phyloP scores from a whole-genome alignment of 495 filamentous ascomycete species.

The Lasiosphaeria miniovina region DNA sequence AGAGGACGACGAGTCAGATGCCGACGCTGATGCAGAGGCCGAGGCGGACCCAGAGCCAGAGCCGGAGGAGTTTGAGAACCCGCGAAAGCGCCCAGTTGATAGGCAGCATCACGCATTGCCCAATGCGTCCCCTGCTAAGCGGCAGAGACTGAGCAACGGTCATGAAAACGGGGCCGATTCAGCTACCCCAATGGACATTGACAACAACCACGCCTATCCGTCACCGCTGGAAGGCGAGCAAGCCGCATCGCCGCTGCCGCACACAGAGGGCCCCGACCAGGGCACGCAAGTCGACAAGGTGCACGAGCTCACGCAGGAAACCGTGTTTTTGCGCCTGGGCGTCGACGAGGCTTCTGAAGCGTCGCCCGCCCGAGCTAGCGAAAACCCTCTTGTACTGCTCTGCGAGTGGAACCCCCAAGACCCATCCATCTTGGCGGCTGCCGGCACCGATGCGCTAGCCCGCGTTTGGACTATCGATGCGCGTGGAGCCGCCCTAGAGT shows the following conservation, averaged over 20 bases:
- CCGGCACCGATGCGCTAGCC: conserved; percentile 73
- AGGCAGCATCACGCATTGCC: conserved; percentile 41
- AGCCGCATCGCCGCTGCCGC: conserved; percentile 51
- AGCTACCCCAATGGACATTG: conserved; percentile 59
- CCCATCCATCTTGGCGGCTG: conserved; percentile 68
- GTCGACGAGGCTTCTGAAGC: conserved; percentile 50
- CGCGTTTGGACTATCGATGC: conserved; percentile 68
- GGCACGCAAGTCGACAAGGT: conserved; percentile 72
- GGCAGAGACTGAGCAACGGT: conserved; percentile 57
- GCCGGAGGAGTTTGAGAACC: conserved; percentile 44
- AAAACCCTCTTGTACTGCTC: conserved; percentile 59
- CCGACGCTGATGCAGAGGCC: conserved; percentile 24
- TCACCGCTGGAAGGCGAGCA: conserved; percentile 55
- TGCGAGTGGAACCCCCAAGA: conserved; percentile 76
- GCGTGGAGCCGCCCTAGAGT: conserved; percentile 45
- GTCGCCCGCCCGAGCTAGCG: conserved; percentile 34
- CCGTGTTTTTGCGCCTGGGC: conserved; percentile 59
- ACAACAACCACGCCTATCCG: conserved; percentile 54
- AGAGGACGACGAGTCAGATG: conserved; percentile 28
- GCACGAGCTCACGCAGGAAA: conserved; percentile 59
- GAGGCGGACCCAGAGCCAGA: conserved; percentile 26
- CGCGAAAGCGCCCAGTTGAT: conserved; percentile 49
- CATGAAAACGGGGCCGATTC: conserved; percentile 60
- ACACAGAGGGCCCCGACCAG: conserved; percentile 63
- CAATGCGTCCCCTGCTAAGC: conserved; percentile 53